phyloP scores from a whole-genome alignment of 257 asterid genomes.

The Osmanthus fragrans region DNA sequence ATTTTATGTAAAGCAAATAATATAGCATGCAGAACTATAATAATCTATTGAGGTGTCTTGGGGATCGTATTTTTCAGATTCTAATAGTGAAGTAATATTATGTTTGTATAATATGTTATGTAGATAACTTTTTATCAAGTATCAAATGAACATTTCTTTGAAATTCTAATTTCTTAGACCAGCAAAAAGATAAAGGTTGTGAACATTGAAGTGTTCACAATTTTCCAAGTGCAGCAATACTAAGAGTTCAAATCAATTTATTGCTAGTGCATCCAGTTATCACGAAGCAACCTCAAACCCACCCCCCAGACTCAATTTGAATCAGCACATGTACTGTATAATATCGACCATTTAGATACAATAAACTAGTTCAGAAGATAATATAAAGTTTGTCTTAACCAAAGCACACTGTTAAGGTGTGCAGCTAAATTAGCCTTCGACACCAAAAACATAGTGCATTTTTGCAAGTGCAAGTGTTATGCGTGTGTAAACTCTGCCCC shows the following conservation, averaged over 20 bases:
- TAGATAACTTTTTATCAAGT: not conserved
- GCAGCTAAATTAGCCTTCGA: not conserved
- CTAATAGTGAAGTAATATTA: not conserved
- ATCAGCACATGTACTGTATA: not conserved
- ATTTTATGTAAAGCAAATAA: no score
- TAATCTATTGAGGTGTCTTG: not conserved
- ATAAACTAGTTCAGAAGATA: not conserved
- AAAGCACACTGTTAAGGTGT: conserved; percentile 9
- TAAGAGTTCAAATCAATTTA: not conserved
- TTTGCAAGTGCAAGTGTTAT: not conserved
- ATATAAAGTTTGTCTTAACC: not conserved
- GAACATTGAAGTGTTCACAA: not conserved
- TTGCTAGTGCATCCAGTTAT: not conserved
- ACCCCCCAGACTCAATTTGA: not conserved
- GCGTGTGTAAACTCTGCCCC: not conserved
- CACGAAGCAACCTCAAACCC: not conserved
- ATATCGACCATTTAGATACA: not conserved
- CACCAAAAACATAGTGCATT: not conserved
- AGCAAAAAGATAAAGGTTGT: no score
- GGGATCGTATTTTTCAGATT: not conserved
- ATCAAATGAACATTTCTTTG: not conserved
- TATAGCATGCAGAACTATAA: not conserved
- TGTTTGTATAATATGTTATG: not conserved
- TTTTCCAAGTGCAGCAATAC: not conserved
- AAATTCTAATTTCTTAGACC: not conserved